Percentiles rank a stretch among this genome's conserved stretches.
These are phyloP conservation scores for Talaromyces marneffei DNA, from an alignment of 2,329 filamentous ascomycete species.

Conservation along the genomic window DNA sequence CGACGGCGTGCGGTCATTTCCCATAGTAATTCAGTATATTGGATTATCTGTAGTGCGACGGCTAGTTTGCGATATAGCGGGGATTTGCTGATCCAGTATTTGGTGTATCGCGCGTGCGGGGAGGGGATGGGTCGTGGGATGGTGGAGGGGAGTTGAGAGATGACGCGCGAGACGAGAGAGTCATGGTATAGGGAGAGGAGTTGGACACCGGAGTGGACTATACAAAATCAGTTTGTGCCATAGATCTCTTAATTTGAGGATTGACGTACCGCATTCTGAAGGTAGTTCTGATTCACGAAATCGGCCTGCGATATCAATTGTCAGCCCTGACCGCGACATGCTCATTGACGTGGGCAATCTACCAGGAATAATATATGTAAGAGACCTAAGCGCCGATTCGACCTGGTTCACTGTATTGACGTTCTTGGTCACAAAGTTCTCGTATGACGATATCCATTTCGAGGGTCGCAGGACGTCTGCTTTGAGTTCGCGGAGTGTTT, in stretches of 20 bases:
- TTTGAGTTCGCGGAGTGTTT: constrained; percentile 24
- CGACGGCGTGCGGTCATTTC: constrained; percentile 92
- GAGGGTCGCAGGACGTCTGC: constrained; percentile 31
- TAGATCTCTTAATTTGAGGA: neutral
- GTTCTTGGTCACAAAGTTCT: constrained; percentile 90
- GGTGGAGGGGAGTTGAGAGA: constrained; percentile 50
- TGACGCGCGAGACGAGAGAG: constrained; percentile 65
- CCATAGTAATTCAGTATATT: constrained; percentile 93
- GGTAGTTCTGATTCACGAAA: constrained; percentile 79
- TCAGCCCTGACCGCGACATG: neutral
- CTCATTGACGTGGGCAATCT: neutral
- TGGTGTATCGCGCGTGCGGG: constrained; percentile 59
- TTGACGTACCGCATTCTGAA: constrained; percentile 66
- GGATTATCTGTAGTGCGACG: constrained; percentile 77
- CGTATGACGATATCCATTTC: constrained; percentile 37
- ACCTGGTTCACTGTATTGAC: constrained; percentile 90
- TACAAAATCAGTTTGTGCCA: neutral
- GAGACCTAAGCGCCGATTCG: constrained; percentile 81
- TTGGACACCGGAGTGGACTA: constrained; percentile 79
- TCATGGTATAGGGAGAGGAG: constrained; percentile 92
- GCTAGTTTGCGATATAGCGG: constrained; percentile 75
- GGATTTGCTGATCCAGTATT: constrained; percentile 57
- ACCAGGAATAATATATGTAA: constrained; percentile 94
- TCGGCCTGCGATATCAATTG: constrained; percentile 29
- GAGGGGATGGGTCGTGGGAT: constrained; percentile 47